phyloP scores from a whole-genome alignment of 2,329 filamentous ascomycete species.

The Aaosphaeria pasadenensis region DNA sequence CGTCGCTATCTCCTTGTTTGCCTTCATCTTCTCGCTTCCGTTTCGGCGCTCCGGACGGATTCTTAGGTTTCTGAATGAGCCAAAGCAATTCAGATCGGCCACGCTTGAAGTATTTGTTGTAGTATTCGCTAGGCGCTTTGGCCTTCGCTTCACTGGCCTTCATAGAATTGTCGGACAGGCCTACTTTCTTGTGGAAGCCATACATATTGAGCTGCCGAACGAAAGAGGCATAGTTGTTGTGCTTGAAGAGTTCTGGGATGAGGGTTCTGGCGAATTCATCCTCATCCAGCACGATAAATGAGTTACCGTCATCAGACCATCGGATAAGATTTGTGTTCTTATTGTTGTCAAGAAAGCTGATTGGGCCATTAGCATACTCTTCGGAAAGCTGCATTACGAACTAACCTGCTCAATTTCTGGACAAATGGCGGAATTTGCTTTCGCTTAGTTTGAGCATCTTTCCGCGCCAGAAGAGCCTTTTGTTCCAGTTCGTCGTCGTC shows the following conservation, averaged over 20 bases:
- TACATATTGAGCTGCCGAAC: slow-evolving; percentile 66
- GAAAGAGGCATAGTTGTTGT: slow-evolving; percentile 77
- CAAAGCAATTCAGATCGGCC: slow-evolving; percentile 90
- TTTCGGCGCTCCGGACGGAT: slow-evolving; percentile 52
- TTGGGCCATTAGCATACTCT: slow-evolving; percentile 13
- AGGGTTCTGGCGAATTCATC: slow-evolving; percentile 77
- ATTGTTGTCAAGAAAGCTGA: slow-evolving; percentile 85
- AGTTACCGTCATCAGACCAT: slow-evolving; percentile 95
- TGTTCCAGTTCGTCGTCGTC: slow-evolving; percentile 77
- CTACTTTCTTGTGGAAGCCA: slow-evolving; percentile 54
- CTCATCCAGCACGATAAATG: slow-evolving; percentile 94
- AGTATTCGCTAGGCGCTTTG: slow-evolving; percentile 97
- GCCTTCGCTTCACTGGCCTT: slow-evolving; percentile 94
- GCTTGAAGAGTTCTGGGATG: slow-evolving; percentile 74
- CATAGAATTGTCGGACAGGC: slow-evolving; percentile 96
- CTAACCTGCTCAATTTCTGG: slow-evolving; percentile 93
- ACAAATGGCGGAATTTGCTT: slow-evolving; percentile 98
- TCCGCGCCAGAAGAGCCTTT: slow-evolving; percentile 76
- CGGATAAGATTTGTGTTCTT: slow-evolving; percentile 94
- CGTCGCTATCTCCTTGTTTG: slow-evolving; percentile 69
- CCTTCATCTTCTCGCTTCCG: slow-evolving; percentile 54
- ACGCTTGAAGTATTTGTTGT: slow-evolving; percentile 92
- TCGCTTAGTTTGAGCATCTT: slow-evolving; percentile 82
- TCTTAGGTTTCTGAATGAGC: slow-evolving; percentile 95
- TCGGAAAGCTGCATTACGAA: slow-evolving; percentile 2